A percentile compares a stretch with the other conserved stretches of the same genome.
Evolutionary conservation across 169 alveolate species (phyloP).

Genomic region (Besnoitia besnoiti): DNA sequence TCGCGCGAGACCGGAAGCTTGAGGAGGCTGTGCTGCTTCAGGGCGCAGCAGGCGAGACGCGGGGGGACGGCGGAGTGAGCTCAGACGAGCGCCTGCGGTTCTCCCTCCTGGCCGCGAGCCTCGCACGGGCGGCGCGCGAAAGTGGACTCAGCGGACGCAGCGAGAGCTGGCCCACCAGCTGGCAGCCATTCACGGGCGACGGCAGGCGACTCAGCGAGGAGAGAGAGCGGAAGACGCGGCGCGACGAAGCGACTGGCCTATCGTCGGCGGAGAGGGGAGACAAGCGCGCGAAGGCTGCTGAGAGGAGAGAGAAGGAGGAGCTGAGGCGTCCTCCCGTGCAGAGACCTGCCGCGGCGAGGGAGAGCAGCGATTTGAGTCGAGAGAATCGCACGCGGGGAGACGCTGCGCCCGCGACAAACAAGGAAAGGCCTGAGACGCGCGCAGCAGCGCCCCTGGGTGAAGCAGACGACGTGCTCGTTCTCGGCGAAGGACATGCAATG

Average conservation of each 20-base stretch:
- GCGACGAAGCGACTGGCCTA: not conserved
- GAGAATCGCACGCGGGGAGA: not conserved
- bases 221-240: not conserved
- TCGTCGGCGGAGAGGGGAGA: too few species aligned
- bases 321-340: not conserved
- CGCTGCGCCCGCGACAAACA: too few species aligned
- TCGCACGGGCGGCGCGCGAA: constrained; percentile 10
- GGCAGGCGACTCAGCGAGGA: not conserved
- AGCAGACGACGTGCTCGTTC: too few species aligned
- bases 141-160: too few species aligned
- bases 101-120: not conserved
- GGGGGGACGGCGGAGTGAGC: not conserved
- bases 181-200: too few species aligned
- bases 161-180: too few species aligned
- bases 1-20: not conserved
- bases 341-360: not conserved
- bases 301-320: not conserved
- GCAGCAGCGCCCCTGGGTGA: not conserved
- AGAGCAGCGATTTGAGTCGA: not conserved
- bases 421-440: not conserved
- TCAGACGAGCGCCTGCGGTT: not conserved
- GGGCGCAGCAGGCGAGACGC: not conserved
- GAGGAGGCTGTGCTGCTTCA: not conserved
- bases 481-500: too few species aligned
- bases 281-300: not conserved